phyloP scores from a whole-genome alignment of 192 early-diverging fungal species.

The Coemansia sp. region DNA sequence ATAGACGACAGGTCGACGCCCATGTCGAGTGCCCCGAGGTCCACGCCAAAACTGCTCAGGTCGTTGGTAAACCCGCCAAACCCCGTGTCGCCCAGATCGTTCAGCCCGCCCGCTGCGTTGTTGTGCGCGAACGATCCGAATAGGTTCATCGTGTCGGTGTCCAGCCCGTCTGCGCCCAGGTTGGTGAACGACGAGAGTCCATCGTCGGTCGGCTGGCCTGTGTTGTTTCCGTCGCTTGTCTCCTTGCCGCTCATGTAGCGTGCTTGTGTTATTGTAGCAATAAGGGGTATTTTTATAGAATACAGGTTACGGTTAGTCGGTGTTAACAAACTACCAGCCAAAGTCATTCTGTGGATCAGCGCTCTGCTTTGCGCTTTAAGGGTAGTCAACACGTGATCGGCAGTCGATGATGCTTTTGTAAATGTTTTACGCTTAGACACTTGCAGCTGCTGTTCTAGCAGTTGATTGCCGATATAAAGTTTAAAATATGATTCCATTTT shows the following conservation, averaged over 20 bases:
- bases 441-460: no score
- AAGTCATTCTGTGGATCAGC: no score
- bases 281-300: no score
- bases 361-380: not conserved
- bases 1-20: slow-evolving; percentile 38
- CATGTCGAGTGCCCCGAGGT: slow-evolving; percentile 28
- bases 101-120: not conserved
- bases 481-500: no score
- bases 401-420: not conserved
- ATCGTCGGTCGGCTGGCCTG: no score
- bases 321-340: no score
- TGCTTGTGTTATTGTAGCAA: no score
- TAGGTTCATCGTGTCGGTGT: slow-evolving; percentile 27
- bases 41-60: slow-evolving; percentile 36
- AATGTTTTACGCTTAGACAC: no score
- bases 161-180: slow-evolving; percentile 25
- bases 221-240: no score
- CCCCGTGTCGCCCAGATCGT: slow-evolving; percentile 1
- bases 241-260: no score
- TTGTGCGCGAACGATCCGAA: slow-evolving; percentile 48
- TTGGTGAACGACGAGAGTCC: slow-evolving; percentile 28
- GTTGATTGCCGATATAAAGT: no score
- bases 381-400: not conserved
- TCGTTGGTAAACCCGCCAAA: slow-evolving; percentile 21
- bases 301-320: no score